These are phyloP conservation scores for Tulasnella sp. DNA, from an alignment of 768 basidiomycete genomes.

Conservation along the genomic window DNA sequence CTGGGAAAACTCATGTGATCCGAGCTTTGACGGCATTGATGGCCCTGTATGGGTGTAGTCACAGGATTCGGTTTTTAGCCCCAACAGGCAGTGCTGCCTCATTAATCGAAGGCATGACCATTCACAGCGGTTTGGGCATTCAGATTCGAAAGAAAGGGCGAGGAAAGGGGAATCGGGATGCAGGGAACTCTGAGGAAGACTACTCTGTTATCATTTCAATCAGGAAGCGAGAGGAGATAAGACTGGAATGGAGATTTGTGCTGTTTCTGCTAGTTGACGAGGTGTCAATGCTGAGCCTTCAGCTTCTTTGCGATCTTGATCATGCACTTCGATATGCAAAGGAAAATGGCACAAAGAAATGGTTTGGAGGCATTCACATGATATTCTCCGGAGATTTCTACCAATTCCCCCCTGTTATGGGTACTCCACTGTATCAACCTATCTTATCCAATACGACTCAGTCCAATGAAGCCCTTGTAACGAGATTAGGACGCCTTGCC, in stretches of 20 bases:
- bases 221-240: conserved; percentile 31
- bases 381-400: conserved; percentile 48
- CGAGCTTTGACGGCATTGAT: conserved; percentile 32
- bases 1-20: too few species aligned
- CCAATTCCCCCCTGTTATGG: conserved; percentile 42
- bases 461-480: neutral
- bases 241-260: conserved; percentile 43
- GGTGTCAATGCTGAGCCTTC: conserved; percentile 42
- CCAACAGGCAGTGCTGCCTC: conserved; percentile 44
- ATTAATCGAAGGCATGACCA: conserved; percentile 43
- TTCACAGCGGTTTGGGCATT: conserved; percentile 40
- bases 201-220: conserved; percentile 32
- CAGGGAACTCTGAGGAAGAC: conserved; percentile 30
- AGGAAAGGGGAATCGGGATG: conserved; percentile 26
- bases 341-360: conserved; percentile 37
- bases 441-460: conserved; percentile 27
- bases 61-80: conserved; percentile 36
- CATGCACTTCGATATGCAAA: conserved; percentile 39
- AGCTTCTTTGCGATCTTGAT: conserved; percentile 39
- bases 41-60: conserved; percentile 34
- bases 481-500: conserved; percentile 29
- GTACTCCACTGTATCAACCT: conserved; percentile 36
- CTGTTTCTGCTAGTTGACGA: conserved; percentile 45
- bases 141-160: conserved; percentile 24
- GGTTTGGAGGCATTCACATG: conserved; percentile 40